These are phyloP conservation scores for Arabidopsis lyrata DNA, from an alignment of 441 rosid species.

Conservation along the genomic window DNA sequence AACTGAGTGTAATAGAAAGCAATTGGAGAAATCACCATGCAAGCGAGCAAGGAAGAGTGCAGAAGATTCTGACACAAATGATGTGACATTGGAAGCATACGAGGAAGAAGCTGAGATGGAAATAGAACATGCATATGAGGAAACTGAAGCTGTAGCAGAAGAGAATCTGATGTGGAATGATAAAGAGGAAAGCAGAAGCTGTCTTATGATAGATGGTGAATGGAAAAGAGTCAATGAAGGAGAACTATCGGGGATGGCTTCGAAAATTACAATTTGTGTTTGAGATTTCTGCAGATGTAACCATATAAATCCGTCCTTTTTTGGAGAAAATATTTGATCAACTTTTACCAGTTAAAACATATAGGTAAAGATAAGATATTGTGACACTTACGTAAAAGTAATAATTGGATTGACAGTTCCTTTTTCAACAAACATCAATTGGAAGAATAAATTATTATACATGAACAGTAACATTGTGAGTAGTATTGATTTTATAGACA, in stretches of 20 bases:
- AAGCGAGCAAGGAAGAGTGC: slow-evolving; percentile 40
- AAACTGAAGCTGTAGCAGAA: slow-evolving; percentile 48
- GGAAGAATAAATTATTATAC: slow-evolving; percentile 31
- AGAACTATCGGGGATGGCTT: slow-evolving; percentile 52
- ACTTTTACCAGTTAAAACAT: not conserved
- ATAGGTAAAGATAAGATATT: not conserved
- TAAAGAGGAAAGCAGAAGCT: slow-evolving; percentile 46
- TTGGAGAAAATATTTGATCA: slow-evolving; percentile 14
- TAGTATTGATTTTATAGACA: slow-evolving; percentile 34
- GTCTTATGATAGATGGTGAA: slow-evolving; percentile 60
- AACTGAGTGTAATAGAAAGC: slow-evolving; percentile 38
- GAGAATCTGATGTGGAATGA: slow-evolving; percentile 40
- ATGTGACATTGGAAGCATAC: slow-evolving; percentile 4
- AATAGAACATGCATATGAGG: slow-evolving; percentile 36
- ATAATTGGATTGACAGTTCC: not conserved
- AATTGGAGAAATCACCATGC: slow-evolving; percentile 13
- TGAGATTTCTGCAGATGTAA: not conserved
- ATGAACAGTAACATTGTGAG: slow-evolving; percentile 23
- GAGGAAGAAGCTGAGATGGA: slow-evolving; percentile 34
- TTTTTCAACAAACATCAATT: not conserved
- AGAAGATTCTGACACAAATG: slow-evolving; percentile 33
- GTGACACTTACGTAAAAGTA: not conserved
- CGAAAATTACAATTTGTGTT: slow-evolving; percentile 57
- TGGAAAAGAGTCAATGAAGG: slow-evolving; percentile 62
- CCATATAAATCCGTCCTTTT: not conserved